Evolutionary conservation across 2,329 filamentous ascomycete genomes (phyloP).

Genomic region (Pezizomycotina sp.): DNA sequence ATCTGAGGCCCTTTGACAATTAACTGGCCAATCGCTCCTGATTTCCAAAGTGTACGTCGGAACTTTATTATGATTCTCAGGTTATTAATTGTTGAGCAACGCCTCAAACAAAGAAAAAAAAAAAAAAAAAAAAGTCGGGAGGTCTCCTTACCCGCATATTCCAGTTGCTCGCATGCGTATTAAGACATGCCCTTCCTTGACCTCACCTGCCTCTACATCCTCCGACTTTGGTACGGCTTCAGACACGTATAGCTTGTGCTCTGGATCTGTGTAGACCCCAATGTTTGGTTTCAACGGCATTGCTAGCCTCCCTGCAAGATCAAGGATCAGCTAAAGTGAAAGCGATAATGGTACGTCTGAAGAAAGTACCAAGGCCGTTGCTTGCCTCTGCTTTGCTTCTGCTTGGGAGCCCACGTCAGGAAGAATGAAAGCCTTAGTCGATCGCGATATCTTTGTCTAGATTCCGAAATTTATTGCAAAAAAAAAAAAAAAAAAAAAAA

Average conservation of each 20-base stretch:
- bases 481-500: too few species aligned
- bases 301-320: too few species aligned
- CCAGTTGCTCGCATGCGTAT: constrained; percentile 84
- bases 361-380: too few species aligned
- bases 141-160: constrained; percentile 51
- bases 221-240: constrained; percentile 61
- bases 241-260: constrained; percentile 78
- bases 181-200: constrained; percentile 72
- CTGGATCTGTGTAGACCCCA: constrained; percentile 87
- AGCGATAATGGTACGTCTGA: too few species aligned
- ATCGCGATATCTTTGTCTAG: too few species aligned
- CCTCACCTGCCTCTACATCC: constrained; percentile 49
- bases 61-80: constrained; percentile 36
- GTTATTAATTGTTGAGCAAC: constrained; percentile 1
- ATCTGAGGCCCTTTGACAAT: constrained; percentile 78
- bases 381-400: too few species aligned
- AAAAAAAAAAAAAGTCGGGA: background rate
- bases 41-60: constrained; percentile 97
- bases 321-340: too few species aligned
- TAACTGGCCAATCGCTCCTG: constrained; percentile 70
- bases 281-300: constrained; percentile 87
- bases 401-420: too few species aligned
- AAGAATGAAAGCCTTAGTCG: too few species aligned
- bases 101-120: constrained; percentile 9
- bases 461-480: too few species aligned